Evolutionary conservation across 805 yeast species (phyloP), one percentile per base, ranked within the genome.

Genomic region (Priceomyces melissophilus): DNA sequence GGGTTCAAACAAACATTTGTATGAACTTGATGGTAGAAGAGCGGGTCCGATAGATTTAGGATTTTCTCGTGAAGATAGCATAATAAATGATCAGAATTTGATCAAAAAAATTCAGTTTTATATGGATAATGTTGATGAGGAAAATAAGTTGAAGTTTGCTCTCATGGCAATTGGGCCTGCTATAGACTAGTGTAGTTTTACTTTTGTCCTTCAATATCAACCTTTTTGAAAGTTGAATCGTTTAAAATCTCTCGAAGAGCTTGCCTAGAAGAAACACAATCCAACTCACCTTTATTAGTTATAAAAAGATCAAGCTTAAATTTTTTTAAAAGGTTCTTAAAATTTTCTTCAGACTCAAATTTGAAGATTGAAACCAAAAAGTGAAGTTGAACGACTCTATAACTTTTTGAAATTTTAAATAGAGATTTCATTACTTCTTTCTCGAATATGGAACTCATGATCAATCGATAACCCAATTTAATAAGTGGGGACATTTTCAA

Each of bases 141-240:
- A 62, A 17, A 78, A 81, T 52, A 75, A 75, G 45, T 62, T 79
- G 49, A 78, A 78, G 38, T 89, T 87, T 62, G 84, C 93, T 8
- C 66, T 89, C 57, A 76, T 89, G 67, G 96, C 95, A 0, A 55
- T 87, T 34, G 84, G 79, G 1, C 86, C 88, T n/a, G 58, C 73
- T 1, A 59, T 69, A 42, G 77, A 73, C 42, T 71, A 44, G 54
- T 13, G 13, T 3, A 5, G 6, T 8, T 17, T 30, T 60, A 82
- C 6, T 81, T 72, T 62, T 90, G 97, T 1, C 98, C 98, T 67
- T 90, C 90, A 46, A 91, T 89, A 56, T 90, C 97, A 10, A 90
- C 81, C 54, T 73, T 82, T 44, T 67, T 76, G 49, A 73, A 72
- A 27, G 62, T 65, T 2, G 65, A 36, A 50, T 61, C 45, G 59